Base-by-base conservation (phyloP, 345 rosid species). In the Citrus australasica region DNA sequence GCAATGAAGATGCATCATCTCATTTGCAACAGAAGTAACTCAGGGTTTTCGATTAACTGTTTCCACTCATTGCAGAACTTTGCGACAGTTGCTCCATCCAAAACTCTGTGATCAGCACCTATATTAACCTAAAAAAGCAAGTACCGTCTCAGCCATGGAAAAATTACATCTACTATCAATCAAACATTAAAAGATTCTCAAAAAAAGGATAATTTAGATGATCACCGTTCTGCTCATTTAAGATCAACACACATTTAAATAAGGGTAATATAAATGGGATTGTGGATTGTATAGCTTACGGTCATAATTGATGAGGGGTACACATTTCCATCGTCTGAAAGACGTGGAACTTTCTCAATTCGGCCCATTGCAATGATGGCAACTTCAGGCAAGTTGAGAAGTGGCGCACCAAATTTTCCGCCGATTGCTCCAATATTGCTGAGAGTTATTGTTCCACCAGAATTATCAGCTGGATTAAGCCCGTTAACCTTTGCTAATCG, bases 381-480 rank as follows among this genome's bases (percentile, higher is more conserved):
- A 75, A 91, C 97, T 91, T 95, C 98, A 5, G 99, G 99, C 83
- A 95, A 84, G 87, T 93, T 95, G 51, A 93, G 79, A 48, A 95
- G 86, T 25, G 99, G 99, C 0, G 97, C 85, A 67, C 98, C 99
- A 22, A 91, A 91, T 84, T 92, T 95, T 75, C 98, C 99, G 66
- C 98, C 99, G 1, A 92, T 95, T 69, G 97, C 89, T 76, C 98
- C 98, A 56, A 95, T 92, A 79, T 95, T 93, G 88, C 98, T 93
- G 32, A 93, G 77, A 25, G 99, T 91, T 79, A 95, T 89, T 7
- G 99, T 95, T 78, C 99, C 99, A 63, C 96, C 96, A 6, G 93
- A 82, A 79, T 92, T 78, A 82, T 93, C 96, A 62, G 73, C 89
- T 1, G 97, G 94, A 79, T 55, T 88, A 60, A 95, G 98, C 83